Percentiles rank a stretch among this genome's conserved stretches.
Conservation (phyloP, 129 eudicot genomes). For the Helianthus tuberosus region DNA sequence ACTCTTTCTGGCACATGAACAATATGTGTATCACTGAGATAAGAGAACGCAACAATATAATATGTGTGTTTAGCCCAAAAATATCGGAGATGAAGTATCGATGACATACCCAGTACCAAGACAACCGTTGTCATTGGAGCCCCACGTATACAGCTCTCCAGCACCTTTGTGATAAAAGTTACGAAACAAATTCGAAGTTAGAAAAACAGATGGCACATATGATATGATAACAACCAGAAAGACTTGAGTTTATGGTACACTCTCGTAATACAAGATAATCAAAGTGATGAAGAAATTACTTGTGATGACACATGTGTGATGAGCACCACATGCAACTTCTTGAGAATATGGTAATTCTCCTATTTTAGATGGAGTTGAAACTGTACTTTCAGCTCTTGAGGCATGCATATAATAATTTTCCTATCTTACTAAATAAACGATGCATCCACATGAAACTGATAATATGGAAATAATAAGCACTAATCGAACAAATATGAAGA, state of each 20-base stretch:
- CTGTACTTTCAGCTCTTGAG: constrained; percentile 55
- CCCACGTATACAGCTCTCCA: constrained; percentile 89
- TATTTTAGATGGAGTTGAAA: constrained; percentile 57
- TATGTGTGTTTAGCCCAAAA: not conserved
- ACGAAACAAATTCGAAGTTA: not conserved
- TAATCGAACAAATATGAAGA: no score
- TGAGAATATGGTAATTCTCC: constrained; percentile 58
- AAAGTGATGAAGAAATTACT: no score
- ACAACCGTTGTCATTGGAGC: constrained; percentile 97
- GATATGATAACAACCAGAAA: no score
- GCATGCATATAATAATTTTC: constrained; percentile 44
- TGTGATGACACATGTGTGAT: no score
- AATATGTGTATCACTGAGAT: no score
- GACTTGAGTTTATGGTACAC: no score
- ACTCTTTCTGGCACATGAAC: constrained; percentile 84
- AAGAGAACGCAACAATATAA: constrained; percentile 20
- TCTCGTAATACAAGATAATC: no score
- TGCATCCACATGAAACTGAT: no score
- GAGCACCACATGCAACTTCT: no score
- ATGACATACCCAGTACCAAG: constrained; percentile 86
- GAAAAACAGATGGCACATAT: not conserved
- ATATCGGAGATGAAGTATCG: not conserved
- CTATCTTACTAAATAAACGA: no score
- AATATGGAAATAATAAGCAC: no score
- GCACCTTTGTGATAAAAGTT: constrained; percentile 45